phyloP scores from a whole-genome alignment of 352 stramenopile species.

The Globisporangium orthogonon region DNA sequence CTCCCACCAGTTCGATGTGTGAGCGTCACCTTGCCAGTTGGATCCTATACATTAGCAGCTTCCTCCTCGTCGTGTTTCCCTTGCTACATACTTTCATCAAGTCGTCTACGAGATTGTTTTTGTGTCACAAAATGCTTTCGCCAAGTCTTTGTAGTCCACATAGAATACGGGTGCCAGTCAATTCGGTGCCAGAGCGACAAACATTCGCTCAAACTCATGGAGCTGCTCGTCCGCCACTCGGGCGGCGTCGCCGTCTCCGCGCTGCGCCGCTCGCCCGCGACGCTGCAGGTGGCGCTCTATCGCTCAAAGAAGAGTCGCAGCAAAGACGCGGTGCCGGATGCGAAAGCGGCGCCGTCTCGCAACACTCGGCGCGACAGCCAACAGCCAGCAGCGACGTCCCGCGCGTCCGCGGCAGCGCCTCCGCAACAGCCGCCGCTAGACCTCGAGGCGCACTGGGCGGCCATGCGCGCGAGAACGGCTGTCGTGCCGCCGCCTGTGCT shows the following conservation, averaged over 20 bases:
- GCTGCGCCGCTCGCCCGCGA: not conserved
- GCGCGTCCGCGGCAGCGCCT: conserved; percentile 1
- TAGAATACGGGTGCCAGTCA: conserved; percentile 13
- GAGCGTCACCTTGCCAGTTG: not conserved
- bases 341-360: conserved; percentile 9
- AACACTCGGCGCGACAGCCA: not conserved
- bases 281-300: conserved; percentile 31
- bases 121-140: too few relatives aligned
- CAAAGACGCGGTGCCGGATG: conserved; percentile 25
- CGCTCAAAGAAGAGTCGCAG: conserved; percentile 42
- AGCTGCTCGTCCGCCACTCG: conserved; percentile 28
- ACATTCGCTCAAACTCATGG: conserved; percentile 12
- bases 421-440: conserved; percentile 3
- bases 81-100: too few relatives aligned
- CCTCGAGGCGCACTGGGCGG: conserved; percentile 37
- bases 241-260: conserved; percentile 9
- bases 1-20: too few relatives aligned
- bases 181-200: not conserved
- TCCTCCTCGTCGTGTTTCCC: too few relatives aligned
- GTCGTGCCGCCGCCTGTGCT: conserved; percentile 28
- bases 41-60: conserved; percentile 4
- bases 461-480: conserved; percentile 31
- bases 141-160: not conserved
- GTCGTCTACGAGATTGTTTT: too few relatives aligned
- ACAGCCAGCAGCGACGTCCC: conserved; percentile 1